These are phyloP conservation scores for Tulasnella sp. DNA, from an alignment of 768 basidiomycete genomes.

Conservation along the genomic window DNA sequence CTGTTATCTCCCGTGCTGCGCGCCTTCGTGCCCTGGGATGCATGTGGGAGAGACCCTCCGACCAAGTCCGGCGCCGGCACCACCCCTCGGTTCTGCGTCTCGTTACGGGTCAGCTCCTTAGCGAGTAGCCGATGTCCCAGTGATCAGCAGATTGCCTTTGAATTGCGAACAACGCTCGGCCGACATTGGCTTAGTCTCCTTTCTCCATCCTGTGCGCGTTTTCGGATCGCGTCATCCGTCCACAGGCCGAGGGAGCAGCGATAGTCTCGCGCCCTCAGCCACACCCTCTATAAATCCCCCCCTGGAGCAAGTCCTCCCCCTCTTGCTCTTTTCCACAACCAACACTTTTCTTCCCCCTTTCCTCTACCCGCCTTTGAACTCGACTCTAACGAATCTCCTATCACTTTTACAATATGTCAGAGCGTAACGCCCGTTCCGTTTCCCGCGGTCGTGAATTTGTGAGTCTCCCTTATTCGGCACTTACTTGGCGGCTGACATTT, in stretches of 20 bases:
- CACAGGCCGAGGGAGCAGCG: slow-evolving; percentile 11
- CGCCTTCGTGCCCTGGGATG: not conserved
- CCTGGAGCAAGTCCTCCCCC: not conserved
- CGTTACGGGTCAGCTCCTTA: not conserved
- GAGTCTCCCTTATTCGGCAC: slow-evolving; percentile 33
- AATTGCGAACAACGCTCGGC: not conserved
- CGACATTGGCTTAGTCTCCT: not conserved
- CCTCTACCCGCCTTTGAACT: not conserved
- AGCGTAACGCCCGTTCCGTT: slow-evolving; percentile 41
- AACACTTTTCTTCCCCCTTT: not conserved
- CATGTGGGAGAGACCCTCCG: not conserved
- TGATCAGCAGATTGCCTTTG: slow-evolving; percentile 8
- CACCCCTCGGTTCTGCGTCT: not conserved
- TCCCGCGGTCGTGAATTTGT: slow-evolving; percentile 62
- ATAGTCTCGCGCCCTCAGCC: slow-evolving; percentile 1
- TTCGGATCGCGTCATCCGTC: slow-evolving; percentile 19
- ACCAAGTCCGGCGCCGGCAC: not conserved
- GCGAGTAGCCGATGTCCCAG: not conserved
- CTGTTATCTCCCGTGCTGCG: not conserved
- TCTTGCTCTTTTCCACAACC: not conserved
- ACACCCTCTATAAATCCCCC: not conserved
- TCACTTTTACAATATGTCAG: not conserved
- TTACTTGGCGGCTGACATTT: not conserved
- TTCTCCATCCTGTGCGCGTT: not conserved
- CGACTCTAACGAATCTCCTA: not conserved